Base-by-base conservation (phyloP, 371 early-diverging fungal genomes). In the Cokeromyces recurvatus region DNA sequence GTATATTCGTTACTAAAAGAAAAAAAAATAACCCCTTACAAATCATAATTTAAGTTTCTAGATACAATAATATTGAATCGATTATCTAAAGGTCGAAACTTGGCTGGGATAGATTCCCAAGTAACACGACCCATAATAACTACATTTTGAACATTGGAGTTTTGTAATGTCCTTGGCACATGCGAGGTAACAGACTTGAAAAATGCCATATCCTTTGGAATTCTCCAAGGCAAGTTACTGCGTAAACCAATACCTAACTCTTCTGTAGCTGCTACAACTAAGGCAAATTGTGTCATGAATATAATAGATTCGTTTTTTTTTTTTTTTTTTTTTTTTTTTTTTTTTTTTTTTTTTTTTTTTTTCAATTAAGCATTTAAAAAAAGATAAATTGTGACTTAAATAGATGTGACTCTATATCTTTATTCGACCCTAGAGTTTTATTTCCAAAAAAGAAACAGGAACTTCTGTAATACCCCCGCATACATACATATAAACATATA, bases 91-190 rank as follows among this genome's bases (percentile, higher is more conserved):
- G 96, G 96, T 39, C 87, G 71, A 46, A 76, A 85, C 47, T 79
- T 79, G 14, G 50, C 47, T 4, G 95, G 96, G 38, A 92, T 86
- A 5, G 90, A 87, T 47, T 90, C 90, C 94, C 93, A 95, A 6
- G 92, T 92, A 21, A 71, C 65, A 38, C 94, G 74, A 16, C 96
- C 96, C 90, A 94, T 90, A 53, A 95, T 84, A 29, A 87, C 86
- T 1, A 84, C 87, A 57, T 95, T 95, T 50, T 66, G 59, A 15
- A 37, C 48, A 11, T 23, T 44, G 5, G 38, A 16, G 14, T 37
- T 25, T 36, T 46, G 20, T 2, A 16, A 51, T 48, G 17, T 47
- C 23, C 38, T 43, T 8, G 68, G 70, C 38, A 74, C 52, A 48
- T 55, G 59, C 4, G 71, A 78, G 8, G 96, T 93, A 12, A 89